Evolutionary conservation across 495 filamentous ascomycete genomes (phyloP).

Genomic region (Aspergillus carlsbadensis): DNA sequence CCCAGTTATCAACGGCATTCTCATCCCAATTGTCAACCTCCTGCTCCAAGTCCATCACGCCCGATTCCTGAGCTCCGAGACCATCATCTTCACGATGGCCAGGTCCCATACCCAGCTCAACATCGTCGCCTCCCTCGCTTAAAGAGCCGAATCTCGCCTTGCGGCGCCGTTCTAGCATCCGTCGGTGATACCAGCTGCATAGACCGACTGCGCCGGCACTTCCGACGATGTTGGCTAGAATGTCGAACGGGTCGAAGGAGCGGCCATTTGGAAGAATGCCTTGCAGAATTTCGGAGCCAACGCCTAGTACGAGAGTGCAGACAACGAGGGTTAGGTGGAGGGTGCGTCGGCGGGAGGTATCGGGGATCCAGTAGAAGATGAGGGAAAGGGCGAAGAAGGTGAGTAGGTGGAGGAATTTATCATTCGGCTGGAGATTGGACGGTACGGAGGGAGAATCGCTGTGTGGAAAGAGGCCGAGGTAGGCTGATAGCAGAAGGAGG

Average conservation of each 20-base stretch:
- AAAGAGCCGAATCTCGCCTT: slow-evolving; percentile 67
- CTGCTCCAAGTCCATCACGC: slow-evolving; percentile 58
- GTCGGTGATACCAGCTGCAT: slow-evolving; percentile 87
- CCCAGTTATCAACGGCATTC: slow-evolving; percentile 73
- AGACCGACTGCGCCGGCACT: slow-evolving; percentile 67
- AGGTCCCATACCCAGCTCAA: slow-evolving; percentile 55
- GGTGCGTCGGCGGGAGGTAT: slow-evolving; percentile 80
- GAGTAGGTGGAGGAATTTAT: slow-evolving; percentile 86
- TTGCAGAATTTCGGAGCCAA: slow-evolving; percentile 87
- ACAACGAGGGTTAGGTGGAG: slow-evolving; percentile 82
- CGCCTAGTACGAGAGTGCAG: slow-evolving; percentile 68
- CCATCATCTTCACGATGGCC: slow-evolving; percentile 57
- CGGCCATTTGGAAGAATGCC: slow-evolving; percentile 77
- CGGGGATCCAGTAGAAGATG: slow-evolving; percentile 95
- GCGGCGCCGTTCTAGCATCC: slow-evolving; percentile 90
- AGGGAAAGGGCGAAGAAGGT: slow-evolving; percentile 88
- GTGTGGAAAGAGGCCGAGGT: slow-evolving; percentile 68
- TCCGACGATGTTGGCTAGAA: slow-evolving; percentile 84
- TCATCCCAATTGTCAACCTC: slow-evolving; percentile 85
- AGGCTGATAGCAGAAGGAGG: slow-evolving; percentile 72
- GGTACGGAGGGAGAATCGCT: slow-evolving; percentile 59
- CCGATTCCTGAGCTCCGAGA: slow-evolving; percentile 57
- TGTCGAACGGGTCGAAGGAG: slow-evolving; percentile 79
- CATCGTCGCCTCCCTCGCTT: slow-evolving; percentile 56
- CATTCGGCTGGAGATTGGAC: slow-evolving; percentile 69